Evolutionary conservation across 2,329 filamentous ascomycete species (phyloP), one percentile per base, ranked within the genome.

Genomic region (Penicillium sp.): DNA sequence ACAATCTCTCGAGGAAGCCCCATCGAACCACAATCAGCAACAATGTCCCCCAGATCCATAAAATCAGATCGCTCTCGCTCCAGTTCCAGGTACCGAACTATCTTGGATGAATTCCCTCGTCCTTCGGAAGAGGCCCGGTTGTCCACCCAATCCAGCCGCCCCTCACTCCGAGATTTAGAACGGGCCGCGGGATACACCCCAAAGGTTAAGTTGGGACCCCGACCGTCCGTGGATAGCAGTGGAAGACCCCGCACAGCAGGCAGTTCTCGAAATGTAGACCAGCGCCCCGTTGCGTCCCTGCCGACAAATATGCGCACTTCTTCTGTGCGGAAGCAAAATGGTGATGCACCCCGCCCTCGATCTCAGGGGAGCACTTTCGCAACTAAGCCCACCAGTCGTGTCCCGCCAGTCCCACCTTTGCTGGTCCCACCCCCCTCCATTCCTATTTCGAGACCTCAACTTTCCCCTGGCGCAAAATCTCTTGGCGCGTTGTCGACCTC

Each of bases 161-260:
- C 78, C 19, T 78, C 78, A 0, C 65, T 77, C 31, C 72, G 71
- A 25, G 79, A 81, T 49, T 69, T 80, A 35, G 78, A 78, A 53
- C 73, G 72, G 25, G 71, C 72, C 15, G 73, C 70, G 45, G 68
- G 72, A 43, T 71, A 71, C 53, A 71, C 68, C 59, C 80, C 80
- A 53, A 97, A 96, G 73, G 87, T 96, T 55, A 97, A 96, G 75
- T 84, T 96, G 43, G 94, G 88, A 1, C 93, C 94, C 10, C 85
- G 93, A 45, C 92, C 92, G 27, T 93, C 91, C 61, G 79, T 83
- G 41, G 76, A 80, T 63, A 81, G 85, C 57, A 82, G 83, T 66
- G 83, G 86, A 59, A 83, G 87, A 47, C 82, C 83, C 45, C 80
- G 88, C 77, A 76, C 86, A 73, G 76, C 82, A 52, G 76, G 86